Base-by-base conservation (phyloP, 2,329 filamentous ascomycete genomes). In the Nigrograna mackinnonii region DNA sequence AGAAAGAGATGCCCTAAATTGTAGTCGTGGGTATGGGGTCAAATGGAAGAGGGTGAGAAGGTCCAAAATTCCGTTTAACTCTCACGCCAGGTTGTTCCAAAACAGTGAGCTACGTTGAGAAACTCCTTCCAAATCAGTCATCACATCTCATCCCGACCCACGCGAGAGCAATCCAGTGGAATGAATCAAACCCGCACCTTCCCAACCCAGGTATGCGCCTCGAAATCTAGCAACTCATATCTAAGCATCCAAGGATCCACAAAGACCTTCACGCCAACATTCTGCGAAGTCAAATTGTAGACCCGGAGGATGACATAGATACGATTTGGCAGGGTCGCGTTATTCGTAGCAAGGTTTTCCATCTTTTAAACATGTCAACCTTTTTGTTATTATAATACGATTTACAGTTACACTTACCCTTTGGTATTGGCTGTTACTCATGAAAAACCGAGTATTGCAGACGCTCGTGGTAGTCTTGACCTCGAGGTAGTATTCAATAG, bases 381-480 rank as follows among this genome's bases (percentile, higher is more conserved):
- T 28, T 24, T 13, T 7, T 35, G 33, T 1, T 48, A 44, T 9
- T 47, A 28, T 28, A 19, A 30, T 18, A 12, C 17, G 13, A 7
- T 12, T 26, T 11, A 6, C 11, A n/a, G 13, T 12, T n/a, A 21
- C 19, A 49, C 54, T 20, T 47, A 60, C 57, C 31, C 60, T 56
- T 26, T 57, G 43, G 38, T 73, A 76, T 50, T 80, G 76, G 1
- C 51, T 47, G 21, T 70, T 66, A 49, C 73, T 78, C 63, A 79
- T 70, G 35, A 59, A 79, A 40, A 80, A 79, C 0, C 70, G 65
- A 5, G 66, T 70, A 2, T 64, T 55, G 32, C 60, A 69, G 2
- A 48, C 35, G 1, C 56, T 54, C 0, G 68, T 71, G 0, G 76
- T 79, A 1, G 75, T 68, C 51, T 80, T 80, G 24, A 80, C 77